These are phyloP conservation scores for Phyllachora maydis DNA, from an alignment of 2,329 filamentous ascomycete species.

Conservation along the genomic window DNA sequence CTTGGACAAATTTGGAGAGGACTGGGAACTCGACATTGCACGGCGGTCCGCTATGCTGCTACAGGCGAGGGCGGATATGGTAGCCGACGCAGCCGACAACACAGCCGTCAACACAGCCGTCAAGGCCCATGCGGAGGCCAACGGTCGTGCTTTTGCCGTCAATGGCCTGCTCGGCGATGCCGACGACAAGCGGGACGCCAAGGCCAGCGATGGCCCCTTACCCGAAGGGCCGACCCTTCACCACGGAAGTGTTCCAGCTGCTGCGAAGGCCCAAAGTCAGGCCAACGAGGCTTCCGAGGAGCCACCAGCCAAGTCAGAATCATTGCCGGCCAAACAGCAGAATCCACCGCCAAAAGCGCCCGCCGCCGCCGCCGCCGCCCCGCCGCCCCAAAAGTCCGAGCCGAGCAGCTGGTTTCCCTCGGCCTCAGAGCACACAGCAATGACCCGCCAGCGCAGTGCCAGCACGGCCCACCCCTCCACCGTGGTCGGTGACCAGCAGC, in stretches of 20 bases:
- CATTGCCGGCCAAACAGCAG: too few relatives aligned
- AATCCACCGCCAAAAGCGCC: slow-evolving; percentile 1
- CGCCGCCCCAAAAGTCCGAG: slow-evolving; percentile 8
- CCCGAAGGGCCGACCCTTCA: slow-evolving; percentile 35
- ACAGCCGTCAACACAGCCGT: slow-evolving; percentile 9
- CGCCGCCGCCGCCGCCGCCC: slow-evolving; percentile 3
- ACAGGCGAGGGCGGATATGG: slow-evolving; percentile 4
- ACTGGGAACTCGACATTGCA: slow-evolving; percentile 12
- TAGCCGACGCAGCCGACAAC: slow-evolving; percentile 10
- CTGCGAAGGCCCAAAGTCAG: slow-evolving; percentile 1
- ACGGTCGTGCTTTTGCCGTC: slow-evolving; percentile 23
- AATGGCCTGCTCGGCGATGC: slow-evolving; percentile 27
- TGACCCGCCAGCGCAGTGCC: too few relatives aligned
- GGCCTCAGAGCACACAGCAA: slow-evolving; percentile 9
- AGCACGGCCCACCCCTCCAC: too few relatives aligned
- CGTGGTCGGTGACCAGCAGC: too few relatives aligned
- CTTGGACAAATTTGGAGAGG: slow-evolving; percentile 25
- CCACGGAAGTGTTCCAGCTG: slow-evolving; percentile 15
- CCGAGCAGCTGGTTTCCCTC: slow-evolving; percentile 17
- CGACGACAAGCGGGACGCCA: slow-evolving; percentile 18
- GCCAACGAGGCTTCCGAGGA: too few relatives aligned
- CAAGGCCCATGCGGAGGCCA: slow-evolving; percentile 9
- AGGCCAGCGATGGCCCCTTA: slow-evolving; percentile 20
- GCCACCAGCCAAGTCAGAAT: too few relatives aligned
- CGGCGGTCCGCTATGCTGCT: slow-evolving; percentile 9